Evolutionary conservation across 768 basidiomycete species (phyloP).

Genomic region (Calocybe cyanea): DNA sequence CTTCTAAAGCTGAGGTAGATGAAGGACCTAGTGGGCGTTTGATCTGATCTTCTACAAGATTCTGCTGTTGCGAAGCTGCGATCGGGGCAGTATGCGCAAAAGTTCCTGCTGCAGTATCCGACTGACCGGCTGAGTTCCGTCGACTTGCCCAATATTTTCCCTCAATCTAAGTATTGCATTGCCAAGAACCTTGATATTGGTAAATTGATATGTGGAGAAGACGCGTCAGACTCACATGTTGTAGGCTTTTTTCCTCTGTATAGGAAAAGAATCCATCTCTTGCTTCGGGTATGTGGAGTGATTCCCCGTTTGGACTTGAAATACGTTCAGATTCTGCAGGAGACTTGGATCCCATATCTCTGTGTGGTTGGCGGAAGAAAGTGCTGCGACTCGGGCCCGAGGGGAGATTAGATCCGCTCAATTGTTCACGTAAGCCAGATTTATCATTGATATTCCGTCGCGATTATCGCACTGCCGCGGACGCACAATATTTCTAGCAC

Average conservation of each 20-base stretch:
- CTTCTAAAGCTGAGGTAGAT: slow-evolving; percentile 24
- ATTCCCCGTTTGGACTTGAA: neutral
- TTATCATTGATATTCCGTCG: too few species aligned
- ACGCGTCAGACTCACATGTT: slow-evolving; percentile 57
- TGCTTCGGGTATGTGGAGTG: slow-evolving; percentile 40
- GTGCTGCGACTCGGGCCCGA: too few species aligned
- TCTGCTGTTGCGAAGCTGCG: slow-evolving; percentile 27
- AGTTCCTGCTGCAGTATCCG: slow-evolving; percentile 34
- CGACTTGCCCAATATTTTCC: slow-evolving; percentile 70
- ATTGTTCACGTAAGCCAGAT: too few species aligned
- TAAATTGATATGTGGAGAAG: too few species aligned
- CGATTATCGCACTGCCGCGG: too few species aligned
- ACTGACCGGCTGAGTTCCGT: slow-evolving; percentile 51
- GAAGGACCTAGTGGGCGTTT: too few species aligned
- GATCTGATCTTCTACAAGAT: slow-evolving; percentile 20
- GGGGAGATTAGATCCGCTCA: too few species aligned
- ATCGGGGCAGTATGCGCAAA: slow-evolving; percentile 26
- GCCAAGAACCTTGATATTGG: too few species aligned
- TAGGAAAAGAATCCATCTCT: slow-evolving; percentile 80
- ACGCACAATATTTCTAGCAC: too few species aligned
- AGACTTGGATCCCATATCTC: too few species aligned
- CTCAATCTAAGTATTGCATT: slow-evolving; percentile 50
- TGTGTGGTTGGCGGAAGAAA: too few species aligned
- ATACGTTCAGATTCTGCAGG: neutral
- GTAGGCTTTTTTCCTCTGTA: slow-evolving; percentile 70